Evolutionary conservation across 768 basidiomycete species (phyloP).

Genomic region (Paxillus rubicundulus): DNA sequence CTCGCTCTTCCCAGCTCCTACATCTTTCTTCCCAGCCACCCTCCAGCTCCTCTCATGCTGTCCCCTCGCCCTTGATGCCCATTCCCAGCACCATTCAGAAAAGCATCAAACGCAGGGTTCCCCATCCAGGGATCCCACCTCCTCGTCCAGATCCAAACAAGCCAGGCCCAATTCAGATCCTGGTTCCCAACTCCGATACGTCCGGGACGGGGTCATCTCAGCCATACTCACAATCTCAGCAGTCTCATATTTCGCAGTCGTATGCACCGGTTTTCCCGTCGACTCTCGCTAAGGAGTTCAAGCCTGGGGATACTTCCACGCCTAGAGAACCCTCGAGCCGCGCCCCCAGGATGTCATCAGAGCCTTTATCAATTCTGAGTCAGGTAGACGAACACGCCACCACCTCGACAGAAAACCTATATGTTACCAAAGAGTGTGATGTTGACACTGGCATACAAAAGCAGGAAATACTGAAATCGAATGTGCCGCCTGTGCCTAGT

Average conservation of each 20-base stretch:
- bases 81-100: conserved; percentile 15
- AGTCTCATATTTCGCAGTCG: conserved; percentile 7
- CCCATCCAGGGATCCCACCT: conserved; percentile 37
- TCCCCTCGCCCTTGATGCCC: conserved; percentile 7
- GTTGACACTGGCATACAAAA: not conserved
- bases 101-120: conserved; percentile 44
- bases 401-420: not conserved
- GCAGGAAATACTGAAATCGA: not conserved
- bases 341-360: conserved; percentile 6
- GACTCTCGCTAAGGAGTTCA: conserved; percentile 20
- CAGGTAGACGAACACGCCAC: not conserved
- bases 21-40: conserved; percentile 12
- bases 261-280: conserved; percentile 14
- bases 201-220: conserved; percentile 40
- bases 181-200: conserved; percentile 57
- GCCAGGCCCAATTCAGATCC: conserved; percentile 40
- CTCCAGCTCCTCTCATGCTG: conserved; percentile 12
- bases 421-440: not conserved
- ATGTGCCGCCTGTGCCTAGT: conserved; percentile 2
- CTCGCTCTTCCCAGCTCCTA: conserved; percentile 2
- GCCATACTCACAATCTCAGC: conserved; percentile 28
- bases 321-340: conserved; percentile 8
- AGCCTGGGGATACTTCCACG: conserved; percentile 19
- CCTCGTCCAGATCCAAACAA: conserved; percentile 30
- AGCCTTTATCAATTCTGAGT: not conserved